Evolutionary conservation across 306 rosid genomes (phyloP), one percentile per base, ranked within the genome.

Genomic region (Rosa chinensis): DNA sequence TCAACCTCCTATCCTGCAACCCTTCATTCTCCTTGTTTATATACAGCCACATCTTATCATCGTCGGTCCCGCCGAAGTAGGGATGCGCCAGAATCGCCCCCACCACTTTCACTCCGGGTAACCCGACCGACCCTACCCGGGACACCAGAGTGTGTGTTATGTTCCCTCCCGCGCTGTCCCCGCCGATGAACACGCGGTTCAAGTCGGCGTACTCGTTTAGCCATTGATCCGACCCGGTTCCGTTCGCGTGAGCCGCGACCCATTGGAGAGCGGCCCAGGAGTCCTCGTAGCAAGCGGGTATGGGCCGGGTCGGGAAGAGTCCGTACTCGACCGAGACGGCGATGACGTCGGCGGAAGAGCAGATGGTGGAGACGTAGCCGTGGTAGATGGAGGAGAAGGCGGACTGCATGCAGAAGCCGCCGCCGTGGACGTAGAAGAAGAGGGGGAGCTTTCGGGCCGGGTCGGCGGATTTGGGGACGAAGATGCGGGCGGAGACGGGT

Each of bases 111-210:
- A 56, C 71, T 0, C 89, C 85, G 9, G 77, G 68, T 21, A 85
- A 21, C n/a, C 85, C 82, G 4, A 11, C 5, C 4, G 78, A 72
- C 10, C 83, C 82, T 42, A 72, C 81, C 73, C 78, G 84, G 10
- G 47, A 8, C 4, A 76, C 64, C 59, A 83, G 1, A 3, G 70
- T 39, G 53, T 86, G 81, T 20, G 85, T 52, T 8, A 86, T 74
- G 74, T 77, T 86, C 5, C 78, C 89, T 2, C 89, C 88, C 44
- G 91, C 88, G 6, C 90, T 87, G 23, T 87, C 91, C 93, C 93
- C 12, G 35, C 83, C 7, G 81, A 20, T 12, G 35, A 84, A 84
- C 0, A 89, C 79, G 0, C 88, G 78, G 4, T 47, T 5, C 0
- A 86, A 71, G 71, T 87, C 88, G 12, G 85, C 85, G 28, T 80